Evolutionary conservation across 2,329 filamentous ascomycete genomes (phyloP), one percentile per base, ranked within the genome.

Genomic region (Fusarium sp.): DNA sequence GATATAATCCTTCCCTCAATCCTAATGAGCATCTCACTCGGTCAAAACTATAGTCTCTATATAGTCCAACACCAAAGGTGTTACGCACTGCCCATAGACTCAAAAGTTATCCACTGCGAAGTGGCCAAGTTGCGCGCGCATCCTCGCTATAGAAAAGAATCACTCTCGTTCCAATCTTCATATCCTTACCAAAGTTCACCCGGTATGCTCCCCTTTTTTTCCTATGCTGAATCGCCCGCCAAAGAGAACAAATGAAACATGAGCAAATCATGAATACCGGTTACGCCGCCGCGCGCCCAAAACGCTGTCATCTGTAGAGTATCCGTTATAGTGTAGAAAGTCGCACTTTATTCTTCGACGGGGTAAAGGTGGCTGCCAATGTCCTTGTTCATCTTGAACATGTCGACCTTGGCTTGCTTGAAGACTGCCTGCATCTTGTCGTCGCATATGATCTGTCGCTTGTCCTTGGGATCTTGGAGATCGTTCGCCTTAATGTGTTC

Each of bases 371-470:
- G 95, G 78, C 91, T 90, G 68, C 93, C 93, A 13, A 98, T 89
- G 18, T 97, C 88, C 84, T 98, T 98, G 84, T 97, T 98, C 95
- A 99, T 98, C 73, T 93, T 94, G 81, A 99, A 99, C 96, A 99
- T 99, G 81, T 98, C 93, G 51, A 99, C 92, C 76, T 88, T 92
- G 75, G 94, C 89, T 76, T 92, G 88, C 80, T 97, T 97, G 84
- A 99, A 99, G 10, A 99, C 92, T 9, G 92, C 91, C 65, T 93
- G 90, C 91, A 99, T 91, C 73, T 89, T 90, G 25, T 97, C 93
- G 80, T 99, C 96, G 81, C 96, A 99, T 28, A 89, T 84, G 69
- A 99, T 99, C 73, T 97, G 93, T 23, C 96, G 92, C 79, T 94
- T 95, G 82, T 99, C 95, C 69, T 80, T 89, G 1, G 94, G 95